Evolutionary conservation across 1,139 yeast genomes (phyloP).

Genomic region (Diutina catenulata): DNA sequence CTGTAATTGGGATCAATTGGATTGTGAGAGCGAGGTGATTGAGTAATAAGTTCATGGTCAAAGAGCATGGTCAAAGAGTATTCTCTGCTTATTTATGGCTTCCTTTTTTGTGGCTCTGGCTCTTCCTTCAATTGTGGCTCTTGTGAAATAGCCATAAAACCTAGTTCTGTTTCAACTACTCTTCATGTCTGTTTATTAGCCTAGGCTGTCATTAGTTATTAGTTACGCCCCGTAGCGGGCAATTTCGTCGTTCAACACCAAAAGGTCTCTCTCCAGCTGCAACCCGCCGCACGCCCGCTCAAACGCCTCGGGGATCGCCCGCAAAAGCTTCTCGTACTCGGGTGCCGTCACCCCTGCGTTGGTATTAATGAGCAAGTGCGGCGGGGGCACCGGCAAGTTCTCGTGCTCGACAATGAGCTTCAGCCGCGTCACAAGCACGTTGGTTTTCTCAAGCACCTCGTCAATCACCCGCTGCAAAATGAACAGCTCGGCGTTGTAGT

Average conservation of each 20-base stretch:
- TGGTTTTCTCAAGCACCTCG: constrained; percentile 32
- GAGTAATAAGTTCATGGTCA: too few species aligned
- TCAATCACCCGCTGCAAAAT: constrained; percentile 57
- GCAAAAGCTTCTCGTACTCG: constrained; percentile 28
- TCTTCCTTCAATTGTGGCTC: too few species aligned
- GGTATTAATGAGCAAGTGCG: constrained; percentile 54
- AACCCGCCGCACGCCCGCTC: not conserved
- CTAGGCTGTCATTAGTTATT: too few species aligned
- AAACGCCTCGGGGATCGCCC: constrained; percentile 2
- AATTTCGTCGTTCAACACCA: constrained; percentile 2
- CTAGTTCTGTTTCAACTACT: too few species aligned
- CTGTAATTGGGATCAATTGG: too few species aligned
- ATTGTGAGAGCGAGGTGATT: too few species aligned
- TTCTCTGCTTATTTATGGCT: too few species aligned
- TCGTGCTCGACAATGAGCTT: constrained; percentile 66
- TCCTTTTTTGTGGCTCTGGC: too few species aligned
- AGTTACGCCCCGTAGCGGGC: too few species aligned
- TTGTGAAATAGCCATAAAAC: too few species aligned
- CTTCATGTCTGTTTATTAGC: too few species aligned
- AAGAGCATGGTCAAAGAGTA: too few species aligned
- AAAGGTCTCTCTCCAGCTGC: not conserved
- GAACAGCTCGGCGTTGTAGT: constrained; percentile 47
- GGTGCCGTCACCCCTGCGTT: constrained; percentile 40
- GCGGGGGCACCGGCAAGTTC: constrained; percentile 55
- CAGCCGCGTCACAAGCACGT: constrained; percentile 58